A percentile compares a stretch with the other conserved stretches of the same genome.
Conservation (phyloP, 345 rosid genomes). For the Orychophragmus violaceus region DNA sequence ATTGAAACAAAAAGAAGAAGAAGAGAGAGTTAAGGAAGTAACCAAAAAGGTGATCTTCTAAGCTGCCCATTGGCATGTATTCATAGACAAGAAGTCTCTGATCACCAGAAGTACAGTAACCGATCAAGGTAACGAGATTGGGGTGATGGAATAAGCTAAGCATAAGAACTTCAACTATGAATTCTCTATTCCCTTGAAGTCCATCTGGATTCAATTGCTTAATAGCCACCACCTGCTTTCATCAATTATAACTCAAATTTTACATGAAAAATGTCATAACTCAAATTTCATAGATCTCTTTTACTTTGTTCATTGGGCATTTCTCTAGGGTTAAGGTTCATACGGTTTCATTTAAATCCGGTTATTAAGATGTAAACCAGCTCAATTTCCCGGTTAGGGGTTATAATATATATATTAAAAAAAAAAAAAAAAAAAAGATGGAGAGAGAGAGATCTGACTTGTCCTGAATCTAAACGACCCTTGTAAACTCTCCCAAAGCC, state of each 20-base stretch:
- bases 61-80: slow-evolving; percentile 89
- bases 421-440: background rate
- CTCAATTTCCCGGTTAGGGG: too few species aligned
- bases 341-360: too few species aligned
- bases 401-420: too few species aligned
- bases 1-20: background rate
- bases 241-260: slow-evolving; percentile 8
- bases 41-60: slow-evolving; percentile 96
- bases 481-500: slow-evolving; percentile 94
- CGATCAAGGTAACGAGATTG: slow-evolving; percentile 79
- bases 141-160: slow-evolving; percentile 79
- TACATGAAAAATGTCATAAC: background rate
- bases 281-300: too few species aligned
- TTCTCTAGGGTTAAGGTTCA: too few species aligned
- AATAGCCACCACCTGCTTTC: slow-evolving; percentile 74
- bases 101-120: slow-evolving; percentile 92
- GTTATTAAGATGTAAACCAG: too few species aligned
- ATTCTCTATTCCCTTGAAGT: slow-evolving; percentile 87
- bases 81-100: slow-evolving; percentile 93
- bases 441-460: slow-evolving; percentile 41
- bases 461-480: slow-evolving; percentile 67
- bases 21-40: slow-evolving; percentile 20
- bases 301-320: too few species aligned
- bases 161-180: slow-evolving; percentile 95
- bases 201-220: slow-evolving; percentile 88